Evolutionary conservation across 257 asterid genomes (phyloP).

Genomic region (Sherardia arvensis): DNA sequence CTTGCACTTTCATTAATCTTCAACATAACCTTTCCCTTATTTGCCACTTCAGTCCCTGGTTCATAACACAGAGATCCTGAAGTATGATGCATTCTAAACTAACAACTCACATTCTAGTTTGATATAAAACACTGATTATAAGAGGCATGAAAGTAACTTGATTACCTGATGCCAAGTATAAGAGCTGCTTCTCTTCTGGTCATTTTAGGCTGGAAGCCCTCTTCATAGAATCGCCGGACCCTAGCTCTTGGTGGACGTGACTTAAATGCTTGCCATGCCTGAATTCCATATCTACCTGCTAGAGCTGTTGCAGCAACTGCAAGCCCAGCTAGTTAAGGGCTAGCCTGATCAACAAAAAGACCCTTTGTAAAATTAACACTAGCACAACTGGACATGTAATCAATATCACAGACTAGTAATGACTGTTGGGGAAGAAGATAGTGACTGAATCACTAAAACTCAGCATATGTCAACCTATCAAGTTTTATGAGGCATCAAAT

Average conservation of each 20-base stretch:
- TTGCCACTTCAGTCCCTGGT: no score
- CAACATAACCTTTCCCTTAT: no score
- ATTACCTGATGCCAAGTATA: slow-evolving; percentile 29
- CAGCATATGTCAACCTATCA: neutral
- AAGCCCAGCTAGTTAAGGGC: slow-evolving; percentile 35
- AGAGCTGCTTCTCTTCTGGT: slow-evolving; percentile 37
- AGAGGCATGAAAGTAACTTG: neutral
- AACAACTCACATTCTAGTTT: neutral
- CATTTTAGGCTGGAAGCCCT: slow-evolving; percentile 33
- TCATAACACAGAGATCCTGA: no score
- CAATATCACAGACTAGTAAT: neutral
- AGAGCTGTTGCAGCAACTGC: slow-evolving; percentile 35
- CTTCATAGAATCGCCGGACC: slow-evolving; percentile 28
- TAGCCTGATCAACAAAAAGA: slow-evolving; percentile 19
- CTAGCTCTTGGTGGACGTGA: slow-evolving; percentile 25
- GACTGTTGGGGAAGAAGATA: neutral
- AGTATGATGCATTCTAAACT: neutral
- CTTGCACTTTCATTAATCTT: no score
- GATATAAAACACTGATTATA: neutral
- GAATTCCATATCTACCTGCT: slow-evolving; percentile 35
- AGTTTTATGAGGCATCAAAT: neutral
- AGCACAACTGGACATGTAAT: neutral
- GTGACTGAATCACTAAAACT: neutral
- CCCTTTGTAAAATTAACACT: neutral
- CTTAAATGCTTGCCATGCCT: slow-evolving; percentile 38